Evolutionary conservation across 371 early-diverging fungal genomes (phyloP).

Genomic region (Lichtheimia ornata): DNA sequence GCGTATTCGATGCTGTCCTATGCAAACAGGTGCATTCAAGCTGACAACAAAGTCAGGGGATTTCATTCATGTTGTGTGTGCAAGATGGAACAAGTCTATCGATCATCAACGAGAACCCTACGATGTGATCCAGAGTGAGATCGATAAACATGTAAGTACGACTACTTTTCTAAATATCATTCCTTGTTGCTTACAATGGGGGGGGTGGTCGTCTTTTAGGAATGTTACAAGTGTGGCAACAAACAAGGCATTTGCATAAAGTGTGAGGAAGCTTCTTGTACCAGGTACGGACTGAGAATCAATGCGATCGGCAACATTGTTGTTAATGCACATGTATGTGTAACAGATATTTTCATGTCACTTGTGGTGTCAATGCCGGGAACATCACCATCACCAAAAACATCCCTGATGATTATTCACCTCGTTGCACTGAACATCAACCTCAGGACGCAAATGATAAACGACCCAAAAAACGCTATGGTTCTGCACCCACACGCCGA

Average conservation of each 20-base stretch:
- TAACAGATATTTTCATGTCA: constrained; percentile 18
- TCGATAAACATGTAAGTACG: constrained; percentile 27
- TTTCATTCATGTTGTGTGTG: constrained; percentile 64
- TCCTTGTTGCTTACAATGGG: not conserved
- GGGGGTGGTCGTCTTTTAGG: constrained; percentile 15
- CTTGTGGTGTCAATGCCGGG: constrained; percentile 23
- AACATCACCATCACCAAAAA: constrained; percentile 8
- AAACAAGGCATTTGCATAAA: constrained; percentile 34
- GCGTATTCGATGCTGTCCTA: constrained; percentile 56
- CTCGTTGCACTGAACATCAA: constrained; percentile 16
- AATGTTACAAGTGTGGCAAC: constrained; percentile 31
- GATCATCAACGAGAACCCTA: constrained; percentile 45
- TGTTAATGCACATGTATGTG: not conserved
- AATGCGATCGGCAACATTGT: no score
- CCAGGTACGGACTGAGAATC: constrained; percentile 23
- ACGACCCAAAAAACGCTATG: not conserved
- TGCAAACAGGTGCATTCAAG: constrained; percentile 51
- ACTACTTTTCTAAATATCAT: not conserved
- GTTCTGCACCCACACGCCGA: not conserved
- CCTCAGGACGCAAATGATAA: not conserved
- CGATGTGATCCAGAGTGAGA: constrained; percentile 20
- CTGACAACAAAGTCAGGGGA: constrained; percentile 48
- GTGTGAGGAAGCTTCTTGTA: constrained; percentile 35
- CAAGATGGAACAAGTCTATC: constrained; percentile 48
- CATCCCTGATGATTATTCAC: constrained; percentile 8